phyloP scores from a whole-genome alignment of 495 filamentous ascomycete species.

The Penicillium mononematosum region DNA sequence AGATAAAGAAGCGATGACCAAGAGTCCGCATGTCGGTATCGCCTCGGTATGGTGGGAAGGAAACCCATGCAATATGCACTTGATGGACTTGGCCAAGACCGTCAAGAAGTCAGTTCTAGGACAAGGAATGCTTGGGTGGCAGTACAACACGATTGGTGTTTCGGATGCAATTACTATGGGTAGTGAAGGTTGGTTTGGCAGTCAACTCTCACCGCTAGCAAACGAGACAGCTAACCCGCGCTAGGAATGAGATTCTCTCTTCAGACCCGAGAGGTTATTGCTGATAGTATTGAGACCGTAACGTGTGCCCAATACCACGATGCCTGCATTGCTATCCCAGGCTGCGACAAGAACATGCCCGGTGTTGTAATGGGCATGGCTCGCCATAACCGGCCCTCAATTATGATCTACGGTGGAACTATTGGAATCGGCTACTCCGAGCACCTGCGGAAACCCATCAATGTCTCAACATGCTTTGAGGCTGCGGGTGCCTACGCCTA shows the following conservation, averaged over 20 bases:
- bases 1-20: conserved; percentile 81
- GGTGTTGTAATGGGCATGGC: conserved; percentile 82
- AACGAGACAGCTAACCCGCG: neutral
- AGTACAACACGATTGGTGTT: conserved; percentile 92
- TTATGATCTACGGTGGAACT: conserved; percentile 87
- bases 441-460: conserved; percentile 76
- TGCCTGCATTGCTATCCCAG: conserved; percentile 90
- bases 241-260: conserved; percentile 94
- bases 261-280: conserved; percentile 93
- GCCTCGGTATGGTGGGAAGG: conserved; percentile 98
- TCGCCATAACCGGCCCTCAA: conserved; percentile 83
- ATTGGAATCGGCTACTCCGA: conserved; percentile 83
- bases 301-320: conserved; percentile 88
- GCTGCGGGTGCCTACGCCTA: conserved; percentile 85
- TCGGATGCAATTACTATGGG: conserved; percentile 97
- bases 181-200: conserved; percentile 65
- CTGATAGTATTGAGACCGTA: conserved; percentile 90
- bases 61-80: conserved; percentile 78
- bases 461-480: conserved; percentile 89
- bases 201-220: neutral
- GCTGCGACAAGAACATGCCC: conserved; percentile 99
- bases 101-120: conserved; percentile 81
- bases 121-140: conserved; percentile 87
- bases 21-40: conserved; percentile 82
- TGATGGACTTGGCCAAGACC: conserved; percentile 85